These are phyloP conservation scores for Penicillium canariense DNA, from an alignment of 495 filamentous ascomycete genomes.

Conservation along the genomic window DNA sequence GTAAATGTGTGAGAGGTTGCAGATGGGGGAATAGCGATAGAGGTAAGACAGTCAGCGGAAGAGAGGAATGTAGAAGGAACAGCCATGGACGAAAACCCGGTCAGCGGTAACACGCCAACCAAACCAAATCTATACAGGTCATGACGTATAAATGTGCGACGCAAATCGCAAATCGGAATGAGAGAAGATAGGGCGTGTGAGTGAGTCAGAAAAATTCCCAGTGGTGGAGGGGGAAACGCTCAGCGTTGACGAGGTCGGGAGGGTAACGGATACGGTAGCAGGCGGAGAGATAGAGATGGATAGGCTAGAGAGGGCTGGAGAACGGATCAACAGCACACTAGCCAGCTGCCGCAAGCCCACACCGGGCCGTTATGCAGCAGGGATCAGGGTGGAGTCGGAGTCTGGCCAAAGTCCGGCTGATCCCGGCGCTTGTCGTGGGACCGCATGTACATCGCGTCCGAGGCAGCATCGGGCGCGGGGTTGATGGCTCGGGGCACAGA, in stretches of 20 bases:
- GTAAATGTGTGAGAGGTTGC: slow-evolving; percentile 25
- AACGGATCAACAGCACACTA: not conserved
- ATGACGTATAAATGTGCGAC: slow-evolving; percentile 26
- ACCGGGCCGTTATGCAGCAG: not conserved
- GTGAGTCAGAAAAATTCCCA: not conserved
- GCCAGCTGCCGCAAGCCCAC: not conserved
- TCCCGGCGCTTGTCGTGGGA: slow-evolving; percentile 33
- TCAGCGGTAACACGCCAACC: slow-evolving; percentile 13
- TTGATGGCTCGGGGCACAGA: slow-evolving; percentile 25
- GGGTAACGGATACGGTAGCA: not conserved
- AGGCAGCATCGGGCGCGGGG: slow-evolving; percentile 19
- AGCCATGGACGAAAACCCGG: slow-evolving; percentile 9
- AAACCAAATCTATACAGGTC: slow-evolving; percentile 32
- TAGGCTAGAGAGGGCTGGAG: not conserved
- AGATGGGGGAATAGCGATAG: slow-evolving; percentile 18
- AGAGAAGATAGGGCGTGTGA: not conserved
- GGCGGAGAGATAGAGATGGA: not conserved
- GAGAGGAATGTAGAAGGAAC: not conserved
- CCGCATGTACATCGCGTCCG: slow-evolving; percentile 44
- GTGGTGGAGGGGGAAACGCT: slow-evolving; percentile 10
- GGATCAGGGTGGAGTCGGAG: slow-evolving; percentile 42
- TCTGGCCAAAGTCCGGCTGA: slow-evolving; percentile 34
- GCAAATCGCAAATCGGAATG: slow-evolving; percentile 3
- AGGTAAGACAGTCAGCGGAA: not conserved
- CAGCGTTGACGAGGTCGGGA: slow-evolving; percentile 7